Base-by-base conservation (phyloP, 108 stramenopile species). In the Nitzschia palea region DNA sequence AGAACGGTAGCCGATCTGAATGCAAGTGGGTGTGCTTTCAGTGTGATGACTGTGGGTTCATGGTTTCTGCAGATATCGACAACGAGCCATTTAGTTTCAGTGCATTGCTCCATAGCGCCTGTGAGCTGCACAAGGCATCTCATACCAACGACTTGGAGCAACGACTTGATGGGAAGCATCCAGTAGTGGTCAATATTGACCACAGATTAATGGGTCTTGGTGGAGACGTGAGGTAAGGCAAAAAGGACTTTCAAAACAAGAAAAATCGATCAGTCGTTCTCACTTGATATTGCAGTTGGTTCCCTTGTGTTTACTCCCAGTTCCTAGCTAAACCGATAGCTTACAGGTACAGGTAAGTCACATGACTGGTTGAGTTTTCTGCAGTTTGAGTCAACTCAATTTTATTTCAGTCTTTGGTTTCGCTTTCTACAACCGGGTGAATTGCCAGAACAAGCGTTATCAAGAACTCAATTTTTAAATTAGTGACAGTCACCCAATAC, bases 131-230 rank as follows among this genome's bases (percentile, higher is more conserved):
- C 34, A 27, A 54, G 4, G 85, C 85, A 0, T 37, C 26, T 3
- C 85, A 86, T 61, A 86, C 85, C 1, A 65, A 44, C 48, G 75
- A 81, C 55, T 33, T 86, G 25, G 65, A 65, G 23, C 34, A 42
- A 9, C 55, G 79, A 17, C 6, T 50, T n/a, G 68, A 68, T 55
- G 85, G 81, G 4, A 54, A 40, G 62, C 32, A 53, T 56, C 54
- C 71, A 14, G 61, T 86, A 15, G 59, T 56, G 56, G 81, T 81
- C 1, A 76, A 77, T 44, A 54, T 86, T 18, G 85, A 86, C 62
- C 78, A 77, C 58, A 52, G 67, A 33, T 34, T 70, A 29, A 86
- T 86, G 85, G 85, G 85, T 14, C 26, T 86, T 22, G 85, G 76
- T 12, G 85, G 85, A 15, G 85, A 86, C 35, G 68, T 70, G 5